phyloP scores from a whole-genome alignment of 2,329 filamentous ascomycete species.

The Sporothrix humicola region DNA sequence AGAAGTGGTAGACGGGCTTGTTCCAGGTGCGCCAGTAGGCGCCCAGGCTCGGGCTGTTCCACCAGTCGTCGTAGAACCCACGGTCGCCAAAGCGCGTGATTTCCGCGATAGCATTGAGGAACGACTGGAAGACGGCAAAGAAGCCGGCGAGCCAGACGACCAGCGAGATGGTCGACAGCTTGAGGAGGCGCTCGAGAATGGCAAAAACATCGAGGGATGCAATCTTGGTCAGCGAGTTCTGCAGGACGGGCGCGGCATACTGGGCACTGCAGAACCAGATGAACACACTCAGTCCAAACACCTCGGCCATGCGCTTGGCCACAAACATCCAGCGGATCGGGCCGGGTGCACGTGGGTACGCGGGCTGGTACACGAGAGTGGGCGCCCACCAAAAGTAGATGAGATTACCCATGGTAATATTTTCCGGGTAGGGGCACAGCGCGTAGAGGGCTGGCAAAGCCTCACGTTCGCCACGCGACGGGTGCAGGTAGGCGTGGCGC shows the following conservation, averaged over 20 bases:
- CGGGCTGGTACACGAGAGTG: conserved; percentile 94
- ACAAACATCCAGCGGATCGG: conserved; percentile 86
- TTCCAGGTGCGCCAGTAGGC: conserved; percentile 98
- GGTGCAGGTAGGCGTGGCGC: conserved; percentile 85
- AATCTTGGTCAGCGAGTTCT: conserved; percentile 89
- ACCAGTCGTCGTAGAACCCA: conserved; percentile 97
- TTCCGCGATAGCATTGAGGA: conserved; percentile 89
- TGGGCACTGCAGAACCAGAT: conserved; percentile 96
- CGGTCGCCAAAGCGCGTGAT: conserved; percentile 88
- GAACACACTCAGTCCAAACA: conserved; percentile 78
- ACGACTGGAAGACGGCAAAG: conserved; percentile 93
- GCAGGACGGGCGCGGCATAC: conserved; percentile 87
- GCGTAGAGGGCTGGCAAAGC: conserved; percentile 81
- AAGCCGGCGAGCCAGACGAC: conserved; percentile 98
- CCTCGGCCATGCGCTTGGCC: conserved; percentile 78
- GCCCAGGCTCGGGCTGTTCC: conserved; percentile 87
- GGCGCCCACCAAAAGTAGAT: conserved; percentile 98
- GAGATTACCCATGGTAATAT: conserved; percentile 86
- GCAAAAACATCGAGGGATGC: conserved; percentile 77
- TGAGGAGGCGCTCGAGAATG: conserved; percentile 88
- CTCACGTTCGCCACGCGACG: conserved; percentile 67
- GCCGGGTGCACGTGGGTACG: conserved; percentile 82
- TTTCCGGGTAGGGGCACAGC: conserved; percentile 83
- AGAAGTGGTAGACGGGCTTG: conserved; percentile 95
- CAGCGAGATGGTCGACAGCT: conserved; percentile 91